Evolutionary conservation across 176 grass and related monocot species (phyloP), one percentile per base, ranked within the genome.

Genomic region (Oryza glaberrima): DNA sequence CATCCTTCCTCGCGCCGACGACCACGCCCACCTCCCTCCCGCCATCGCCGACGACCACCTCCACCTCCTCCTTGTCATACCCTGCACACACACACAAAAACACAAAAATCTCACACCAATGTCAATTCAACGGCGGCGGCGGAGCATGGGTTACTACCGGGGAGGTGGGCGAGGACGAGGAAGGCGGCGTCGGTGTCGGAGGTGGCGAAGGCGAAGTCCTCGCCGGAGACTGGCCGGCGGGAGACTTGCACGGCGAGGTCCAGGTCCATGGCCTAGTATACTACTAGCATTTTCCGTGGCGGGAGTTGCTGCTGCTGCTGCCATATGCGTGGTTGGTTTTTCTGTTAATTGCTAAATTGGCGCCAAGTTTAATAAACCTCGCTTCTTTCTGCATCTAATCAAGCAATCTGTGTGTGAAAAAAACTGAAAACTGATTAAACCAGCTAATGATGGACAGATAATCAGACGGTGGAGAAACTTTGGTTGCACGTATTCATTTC

Each of bases 91-190:
- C 26, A 26, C 60, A 19, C 41, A 13, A 41, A 20, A 20, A 32
- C 46, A 32, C 67, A 23, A 20, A 51, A 36, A 36, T 3, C 36
- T 30, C 19, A n/a, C 6, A 1, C 54, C 16, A 20, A 20, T 58
- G 54, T 58, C 46, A 11, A 13, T 47, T 44, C 43, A 44, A 2
- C 43, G 43, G 43, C 43, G 4, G 40, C 40, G 40, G 41, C 41
- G 41, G 41, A 44, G 43, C 43, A 44, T 44, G 43, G 43, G 43
- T 44, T 44, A 44, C 43, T 97, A 94, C 95, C 95, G 40, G 92
- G 92, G 71, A 98, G 86, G 65, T 94, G 88, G 11, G 81, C 95
- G 69, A 98, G 84, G 79, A 93, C 76, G 72, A 98, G 69, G 78
- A 95, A 91, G 48, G 90, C 88, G 40, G 86, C 76, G 60, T 93